These are phyloP conservation scores for Sporothrix curviconia DNA, from an alignment of 2,329 filamentous ascomycete species.

Conservation along the genomic window DNA sequence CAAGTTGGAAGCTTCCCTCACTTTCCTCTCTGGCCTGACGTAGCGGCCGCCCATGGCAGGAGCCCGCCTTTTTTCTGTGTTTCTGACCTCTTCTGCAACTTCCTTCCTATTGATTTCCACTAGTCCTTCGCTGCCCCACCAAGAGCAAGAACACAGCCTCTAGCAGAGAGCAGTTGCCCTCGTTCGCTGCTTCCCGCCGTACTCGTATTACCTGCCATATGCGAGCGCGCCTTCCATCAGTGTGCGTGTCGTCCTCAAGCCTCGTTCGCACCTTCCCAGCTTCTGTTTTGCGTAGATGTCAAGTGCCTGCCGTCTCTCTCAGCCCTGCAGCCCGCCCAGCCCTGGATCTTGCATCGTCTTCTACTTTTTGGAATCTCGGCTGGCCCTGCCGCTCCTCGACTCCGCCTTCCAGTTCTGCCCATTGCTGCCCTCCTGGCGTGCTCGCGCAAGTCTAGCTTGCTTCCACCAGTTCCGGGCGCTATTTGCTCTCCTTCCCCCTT, in stretches of 20 bases:
- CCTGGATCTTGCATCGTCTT: neutral
- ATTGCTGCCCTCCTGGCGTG: neutral
- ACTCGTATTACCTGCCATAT: too few species aligned
- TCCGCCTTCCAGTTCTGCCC: neutral
- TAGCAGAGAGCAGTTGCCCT: neutral
- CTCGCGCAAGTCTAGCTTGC: slow-evolving; percentile 4
- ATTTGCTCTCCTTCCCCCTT: slow-evolving; percentile 2
- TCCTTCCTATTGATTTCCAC: neutral
- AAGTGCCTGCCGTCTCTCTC: too few species aligned
- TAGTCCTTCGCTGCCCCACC: slow-evolving; percentile 7
- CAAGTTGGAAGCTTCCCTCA: neutral
- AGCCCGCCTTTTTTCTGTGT: slow-evolving; percentile 4
- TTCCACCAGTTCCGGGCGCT: slow-evolving; percentile 12
- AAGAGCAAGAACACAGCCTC: slow-evolving; percentile 9
- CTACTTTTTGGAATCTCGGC: too few species aligned
- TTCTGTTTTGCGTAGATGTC: too few species aligned
- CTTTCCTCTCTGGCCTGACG: neutral
- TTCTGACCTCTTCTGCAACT: neutral
- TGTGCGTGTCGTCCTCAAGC: neutral
- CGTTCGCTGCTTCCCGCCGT: neutral
- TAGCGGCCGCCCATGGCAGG: too few species aligned
- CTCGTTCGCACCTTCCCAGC: slow-evolving; percentile 3
- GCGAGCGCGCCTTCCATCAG: too few species aligned
- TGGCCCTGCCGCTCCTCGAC: too few species aligned
- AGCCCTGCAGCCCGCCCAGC: neutral